Evolutionary conservation across 179 eudicot species (phyloP), one percentile per base, ranked within the genome.

Genomic region (Beta lomatogona): DNA sequence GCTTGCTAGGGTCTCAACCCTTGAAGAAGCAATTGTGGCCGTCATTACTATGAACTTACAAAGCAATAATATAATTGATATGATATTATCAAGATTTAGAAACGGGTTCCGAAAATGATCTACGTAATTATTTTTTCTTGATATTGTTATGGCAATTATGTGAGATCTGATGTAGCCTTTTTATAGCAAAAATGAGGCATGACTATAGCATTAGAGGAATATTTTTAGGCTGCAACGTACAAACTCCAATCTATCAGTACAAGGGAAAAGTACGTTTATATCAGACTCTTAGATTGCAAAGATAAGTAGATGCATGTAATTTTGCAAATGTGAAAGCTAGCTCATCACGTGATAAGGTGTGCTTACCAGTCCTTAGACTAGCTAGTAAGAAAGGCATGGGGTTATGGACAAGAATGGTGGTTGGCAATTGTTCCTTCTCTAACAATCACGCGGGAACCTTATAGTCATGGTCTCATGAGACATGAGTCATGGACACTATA

Each of bases 1-100:
- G 71, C 87, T 83, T 15, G 98, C 84, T 46, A 95, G 80, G 81
- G 83, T 89, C 46, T 95, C 98, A 2, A 95, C 98, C 80, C 98
- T 88, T 15, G 92, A 75, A 41, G 83, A 21, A 52, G 77, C 77
- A 16, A 77, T 52, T 63, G 77, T 80, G 13, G 81, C 57, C 77
- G 79, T 84, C 90, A 87, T 85, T 25, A 28, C 71, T 77, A 48
- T 76, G 6, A 48, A 44, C 9, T 21, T 36, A 8, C 31, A 65
- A n/a, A 25, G 9, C 12, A 63, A 55, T 22, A n/a, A 22, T 52
- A 75, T 28, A 22, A 54, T n/a, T 28, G 31, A 28, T 28, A 28
- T 28, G 31, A 28, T 28, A 28, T 28, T 28, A 28, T 28, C 31
- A 28, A 28, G 31, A 28, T 28, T 28, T 28, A 28, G 1, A 28